phyloP scores from a whole-genome alignment of 208 protist species.

The Strigomonas culicis region DNA sequence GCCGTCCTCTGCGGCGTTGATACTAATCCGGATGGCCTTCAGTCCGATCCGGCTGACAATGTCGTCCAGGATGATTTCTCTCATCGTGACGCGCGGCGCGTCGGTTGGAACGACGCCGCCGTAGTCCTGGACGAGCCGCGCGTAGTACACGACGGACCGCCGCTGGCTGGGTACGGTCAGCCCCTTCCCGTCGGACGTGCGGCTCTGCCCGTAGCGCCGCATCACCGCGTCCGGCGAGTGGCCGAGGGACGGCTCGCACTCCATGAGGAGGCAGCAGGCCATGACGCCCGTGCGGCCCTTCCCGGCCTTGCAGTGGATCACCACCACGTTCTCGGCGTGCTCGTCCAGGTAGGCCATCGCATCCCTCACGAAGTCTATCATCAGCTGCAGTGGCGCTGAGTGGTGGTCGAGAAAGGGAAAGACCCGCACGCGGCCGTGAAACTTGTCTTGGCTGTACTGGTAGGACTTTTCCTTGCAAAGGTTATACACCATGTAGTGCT shows the following conservation, averaged over 20 bases:
- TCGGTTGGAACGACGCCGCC: conserved; percentile 29
- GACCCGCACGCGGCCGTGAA: conserved; percentile 42
- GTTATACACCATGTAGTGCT: conserved; percentile 94
- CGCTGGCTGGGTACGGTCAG: conserved; percentile 87
- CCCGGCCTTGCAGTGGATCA: conserved; percentile 96
- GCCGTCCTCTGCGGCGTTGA: conserved; percentile 15
- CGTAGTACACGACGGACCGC: conserved; percentile 71
- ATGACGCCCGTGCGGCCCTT: conserved; percentile 95
- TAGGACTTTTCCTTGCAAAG: conserved; percentile 82
- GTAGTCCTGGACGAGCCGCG: conserved; percentile 33
- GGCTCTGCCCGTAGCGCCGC: conserved; percentile 58
- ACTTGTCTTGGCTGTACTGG: conserved; percentile 69
- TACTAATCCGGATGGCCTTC: conserved; percentile 18
- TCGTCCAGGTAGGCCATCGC: conserved; percentile 30
- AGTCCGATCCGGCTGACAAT: conserved; percentile 21
- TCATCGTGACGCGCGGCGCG: conserved; percentile 27
- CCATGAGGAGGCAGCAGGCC: conserved; percentile 79
- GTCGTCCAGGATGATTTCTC: conserved; percentile 19
- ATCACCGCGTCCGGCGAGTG: conserved; percentile 54
- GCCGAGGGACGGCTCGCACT: conserved; percentile 31
- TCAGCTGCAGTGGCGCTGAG: conserved; percentile 80
- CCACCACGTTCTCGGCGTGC: conserved; percentile 69
- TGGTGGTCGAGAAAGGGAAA: conserved; percentile 96
- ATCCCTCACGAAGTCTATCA: conserved; percentile 53
- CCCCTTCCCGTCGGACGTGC: conserved; percentile 79